phyloP scores from a whole-genome alignment of 2,329 filamentous ascomycete genomes.

The Ophiostoma perfectum region DNA sequence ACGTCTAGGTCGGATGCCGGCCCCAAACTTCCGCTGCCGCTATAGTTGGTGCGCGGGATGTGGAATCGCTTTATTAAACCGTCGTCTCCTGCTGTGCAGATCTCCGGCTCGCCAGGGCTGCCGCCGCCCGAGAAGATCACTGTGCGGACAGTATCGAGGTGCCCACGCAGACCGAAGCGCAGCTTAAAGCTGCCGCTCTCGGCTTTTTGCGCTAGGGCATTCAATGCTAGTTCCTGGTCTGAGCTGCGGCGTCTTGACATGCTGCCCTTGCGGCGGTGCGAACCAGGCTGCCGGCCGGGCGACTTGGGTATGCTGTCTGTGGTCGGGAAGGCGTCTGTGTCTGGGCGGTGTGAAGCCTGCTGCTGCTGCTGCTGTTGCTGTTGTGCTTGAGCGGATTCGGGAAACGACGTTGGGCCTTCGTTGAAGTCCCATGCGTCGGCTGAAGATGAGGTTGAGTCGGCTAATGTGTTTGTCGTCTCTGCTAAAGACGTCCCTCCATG shows the following conservation, averaged over 20 bases:
- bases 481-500: constrained; percentile 1
- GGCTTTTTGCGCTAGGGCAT: constrained; percentile 36
- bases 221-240: constrained; percentile 58
- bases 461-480: constrained; percentile 22
- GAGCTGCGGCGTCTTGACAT: constrained; percentile 64
- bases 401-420: constrained; percentile 57
- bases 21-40: constrained; percentile 28
- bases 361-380: not conserved
- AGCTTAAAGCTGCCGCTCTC: constrained; percentile 84
- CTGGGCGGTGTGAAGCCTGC: constrained; percentile 59
- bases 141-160: constrained; percentile 87
- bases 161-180: constrained; percentile 82
- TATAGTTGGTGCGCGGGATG: constrained; percentile 68
- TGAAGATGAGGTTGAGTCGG: constrained; percentile 39
- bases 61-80: constrained; percentile 96
- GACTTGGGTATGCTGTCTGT: constrained; percentile 78
- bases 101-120: constrained; percentile 90
- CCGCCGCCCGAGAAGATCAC: constrained; percentile 97
- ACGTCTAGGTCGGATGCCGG: constrained; percentile 77
- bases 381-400: constrained; percentile 43
- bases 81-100: constrained; percentile 93
- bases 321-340: constrained; percentile 81
- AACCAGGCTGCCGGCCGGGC: constrained; percentile 61
- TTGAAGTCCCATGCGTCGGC: constrained; percentile 90
- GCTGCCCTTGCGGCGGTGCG: constrained; percentile 76